Percentiles rank a stretch among this genome's conserved stretches.
These are phyloP conservation scores for Pestalotiopsis fici DNA, from an alignment of 2,329 filamentous ascomycete species.

Conservation along the genomic window DNA sequence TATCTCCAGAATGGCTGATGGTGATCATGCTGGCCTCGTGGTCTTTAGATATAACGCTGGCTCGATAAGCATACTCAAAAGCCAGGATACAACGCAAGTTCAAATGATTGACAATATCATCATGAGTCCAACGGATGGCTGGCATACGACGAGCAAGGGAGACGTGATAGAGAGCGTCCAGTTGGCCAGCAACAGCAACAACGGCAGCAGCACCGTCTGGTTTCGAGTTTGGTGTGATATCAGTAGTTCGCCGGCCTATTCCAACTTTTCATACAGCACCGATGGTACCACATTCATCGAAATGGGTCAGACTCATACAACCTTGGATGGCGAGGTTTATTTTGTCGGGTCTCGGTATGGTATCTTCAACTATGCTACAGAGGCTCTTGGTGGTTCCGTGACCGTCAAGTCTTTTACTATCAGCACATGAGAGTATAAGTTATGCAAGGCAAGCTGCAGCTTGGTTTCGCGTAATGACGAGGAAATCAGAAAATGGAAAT, in stretches of 20 bases:
- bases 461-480: no score
- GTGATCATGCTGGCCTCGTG: conserved; percentile 53
- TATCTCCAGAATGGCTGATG: conserved; percentile 46
- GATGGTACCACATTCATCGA: conserved; percentile 39
- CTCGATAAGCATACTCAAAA: conserved; percentile 51
- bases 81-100: conserved; percentile 28
- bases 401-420: not conserved
- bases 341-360: conserved; percentile 51
- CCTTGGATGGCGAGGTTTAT: conserved; percentile 41
- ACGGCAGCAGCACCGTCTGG: conserved; percentile 32
- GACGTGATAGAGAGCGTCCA: conserved; percentile 28
- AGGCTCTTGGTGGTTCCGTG: not conserved
- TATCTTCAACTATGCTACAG: conserved; percentile 40
- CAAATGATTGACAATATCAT: conserved; percentile 38
- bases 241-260: conserved; percentile 26
- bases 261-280: conserved; percentile 42
- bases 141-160: conserved; percentile 28
- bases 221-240: conserved; percentile 38
- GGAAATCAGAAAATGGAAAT: no score
- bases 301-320: conserved; percentile 31
- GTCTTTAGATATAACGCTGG: conserved; percentile 54
- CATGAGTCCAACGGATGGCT: conserved; percentile 29
- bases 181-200: conserved; percentile 25
- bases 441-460: no score
- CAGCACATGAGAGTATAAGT: no score